A percentile compares a stretch with the other conserved stretches of the same genome.
These are phyloP conservation scores for Fraxinus floribunda DNA, from an alignment of 305 asterid genomes.

Conservation along the genomic window DNA sequence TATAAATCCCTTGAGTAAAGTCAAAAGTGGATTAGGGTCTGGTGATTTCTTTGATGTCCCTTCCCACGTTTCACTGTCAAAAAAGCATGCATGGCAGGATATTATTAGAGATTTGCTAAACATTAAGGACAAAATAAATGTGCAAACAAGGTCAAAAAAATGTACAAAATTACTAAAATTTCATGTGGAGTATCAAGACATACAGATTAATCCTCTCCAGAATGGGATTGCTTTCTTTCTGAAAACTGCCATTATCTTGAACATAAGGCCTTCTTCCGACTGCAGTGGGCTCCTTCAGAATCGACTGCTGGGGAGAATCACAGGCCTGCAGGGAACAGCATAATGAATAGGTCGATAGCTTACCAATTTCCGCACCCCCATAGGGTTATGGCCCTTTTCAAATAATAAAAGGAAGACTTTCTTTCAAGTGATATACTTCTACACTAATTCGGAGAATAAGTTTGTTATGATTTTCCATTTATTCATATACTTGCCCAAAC, in stretches of 20 bases:
- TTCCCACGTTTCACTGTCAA: conserved; percentile 59
- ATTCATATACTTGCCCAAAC: not conserved
- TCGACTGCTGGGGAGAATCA: conserved; percentile 23
- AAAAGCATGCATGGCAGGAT: not conserved
- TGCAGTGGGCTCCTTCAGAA: conserved; percentile 28
- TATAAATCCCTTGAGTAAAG: conserved; percentile 54
- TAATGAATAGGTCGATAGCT: not conserved
- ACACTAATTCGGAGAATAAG: not conserved
- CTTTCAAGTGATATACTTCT: not conserved
- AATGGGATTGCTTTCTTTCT: conserved; percentile 40
- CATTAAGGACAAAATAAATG: not conserved
- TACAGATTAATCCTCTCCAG: conserved; percentile 78
- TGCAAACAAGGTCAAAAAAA: not conserved
- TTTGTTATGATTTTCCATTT: not conserved
- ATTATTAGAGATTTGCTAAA: not conserved
- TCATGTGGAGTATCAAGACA: conserved; percentile 20
- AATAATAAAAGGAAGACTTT: not conserved
- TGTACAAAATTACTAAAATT: not conserved
- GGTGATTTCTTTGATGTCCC: conserved; percentile 47
- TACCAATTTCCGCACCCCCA: not conserved
- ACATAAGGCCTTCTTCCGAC: conserved; percentile 26
- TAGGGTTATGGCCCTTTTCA: not conserved
- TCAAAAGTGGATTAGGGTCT: conserved; percentile 53
- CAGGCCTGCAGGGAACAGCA: conserved; percentile 27
- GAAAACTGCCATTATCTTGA: conserved; percentile 30